phyloP scores from a whole-genome alignment of 805 yeast species.

The Yamadazyma kitorensis region DNA sequence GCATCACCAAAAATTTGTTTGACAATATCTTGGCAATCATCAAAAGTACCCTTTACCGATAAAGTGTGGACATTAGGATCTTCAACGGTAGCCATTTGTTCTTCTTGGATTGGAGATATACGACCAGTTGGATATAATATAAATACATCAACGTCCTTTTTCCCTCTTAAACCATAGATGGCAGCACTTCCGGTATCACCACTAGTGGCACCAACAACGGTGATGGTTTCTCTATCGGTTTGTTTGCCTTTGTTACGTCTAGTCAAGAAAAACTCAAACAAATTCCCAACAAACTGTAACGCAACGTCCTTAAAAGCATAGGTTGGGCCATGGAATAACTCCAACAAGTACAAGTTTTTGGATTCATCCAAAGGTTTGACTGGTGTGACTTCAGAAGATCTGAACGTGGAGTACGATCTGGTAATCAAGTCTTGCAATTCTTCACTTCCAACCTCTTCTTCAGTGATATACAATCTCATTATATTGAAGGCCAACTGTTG shows the following conservation, averaged over 20 bases:
- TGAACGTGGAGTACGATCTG: conserved; percentile 86
- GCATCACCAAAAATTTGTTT: conserved; percentile 88
- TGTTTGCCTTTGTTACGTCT: conserved; percentile 62
- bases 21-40: conserved; percentile 96
- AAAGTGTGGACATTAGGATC: conserved; percentile 93
- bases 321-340: conserved; percentile 98
- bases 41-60: conserved; percentile 94
- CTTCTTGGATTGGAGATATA: conserved; percentile 96
- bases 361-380: conserved; percentile 57
- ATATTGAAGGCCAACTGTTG: conserved; percentile 85
- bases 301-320: conserved; percentile 99
- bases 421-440: conserved; percentile 64
- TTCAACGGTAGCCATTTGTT: conserved; percentile 95
- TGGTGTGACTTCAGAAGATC: conserved; percentile 88
- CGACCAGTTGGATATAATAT: conserved; percentile 96
- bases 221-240: conserved; percentile 69
- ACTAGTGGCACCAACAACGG: conserved; percentile 98
- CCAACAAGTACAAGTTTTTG: conserved; percentile 66
- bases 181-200: conserved; percentile 99
- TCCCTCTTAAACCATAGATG: conserved; percentile 94
- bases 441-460: conserved; percentile 65
- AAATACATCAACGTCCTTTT: conserved; percentile 96
- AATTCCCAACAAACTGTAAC: conserved; percentile 93
- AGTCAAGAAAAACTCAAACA: conserved; percentile 86
- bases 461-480: conserved; percentile 72